Percentiles rank a stretch among this genome's conserved stretches.
Evolutionary conservation across 176 grass and related monocot species (phyloP).

Genomic region (Oryza nivara): DNA sequence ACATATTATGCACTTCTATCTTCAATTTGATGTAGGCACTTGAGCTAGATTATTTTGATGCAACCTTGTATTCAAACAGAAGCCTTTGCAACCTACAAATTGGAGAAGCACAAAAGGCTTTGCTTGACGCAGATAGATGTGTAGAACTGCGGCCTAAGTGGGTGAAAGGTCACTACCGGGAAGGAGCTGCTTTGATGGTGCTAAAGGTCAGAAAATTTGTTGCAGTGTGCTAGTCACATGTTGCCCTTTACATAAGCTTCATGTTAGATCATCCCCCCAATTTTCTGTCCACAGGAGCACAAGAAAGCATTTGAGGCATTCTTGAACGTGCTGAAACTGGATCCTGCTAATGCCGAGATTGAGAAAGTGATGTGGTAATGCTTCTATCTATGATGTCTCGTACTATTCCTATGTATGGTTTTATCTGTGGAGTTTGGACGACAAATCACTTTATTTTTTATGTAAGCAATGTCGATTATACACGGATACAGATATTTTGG

Average conservation of each 20-base stretch:
- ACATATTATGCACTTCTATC: not conserved
- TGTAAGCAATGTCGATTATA: too few relatives aligned
- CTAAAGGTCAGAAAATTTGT: constrained; percentile 29
- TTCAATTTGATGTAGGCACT: constrained; percentile 31
- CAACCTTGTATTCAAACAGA: constrained; percentile 40
- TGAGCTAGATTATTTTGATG: constrained; percentile 22
- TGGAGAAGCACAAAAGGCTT: constrained; percentile 21
- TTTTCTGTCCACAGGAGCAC: not conserved
- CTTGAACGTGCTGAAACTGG: not conserved
- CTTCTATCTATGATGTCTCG: not conserved
- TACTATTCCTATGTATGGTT: not conserved
- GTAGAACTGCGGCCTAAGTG: constrained; percentile 21
- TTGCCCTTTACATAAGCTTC: not conserved
- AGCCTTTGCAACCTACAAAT: constrained; percentile 29
- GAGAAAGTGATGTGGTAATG: not conserved
- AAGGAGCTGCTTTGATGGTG: constrained; percentile 26
- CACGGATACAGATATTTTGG: too few relatives aligned
- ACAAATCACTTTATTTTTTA: not conserved
- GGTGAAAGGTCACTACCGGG: constrained; percentile 46
- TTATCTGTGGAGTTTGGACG: not conserved
- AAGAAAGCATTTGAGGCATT: not conserved
- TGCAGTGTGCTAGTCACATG: not conserved
- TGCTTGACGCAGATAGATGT: constrained; percentile 28
- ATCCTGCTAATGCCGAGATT: not conserved
- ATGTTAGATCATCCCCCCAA: not conserved